Evolutionary conservation across 2,329 filamentous ascomycete genomes (phyloP), one percentile per base, ranked within the genome.

Genomic region (Trichophyton rubrum): DNA sequence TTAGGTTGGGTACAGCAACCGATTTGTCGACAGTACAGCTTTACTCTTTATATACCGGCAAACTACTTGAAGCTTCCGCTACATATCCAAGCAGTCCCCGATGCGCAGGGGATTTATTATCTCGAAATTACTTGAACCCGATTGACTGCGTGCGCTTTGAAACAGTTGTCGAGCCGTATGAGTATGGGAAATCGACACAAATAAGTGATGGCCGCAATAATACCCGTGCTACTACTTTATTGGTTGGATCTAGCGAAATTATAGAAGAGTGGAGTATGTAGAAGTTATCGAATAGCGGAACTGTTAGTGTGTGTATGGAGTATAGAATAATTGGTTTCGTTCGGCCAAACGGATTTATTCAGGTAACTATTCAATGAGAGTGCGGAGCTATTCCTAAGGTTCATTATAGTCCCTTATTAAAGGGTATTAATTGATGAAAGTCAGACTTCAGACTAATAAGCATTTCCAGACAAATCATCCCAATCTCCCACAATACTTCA

Each of bases 21-120:
- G 66, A 72, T 40, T 63, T 71, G n/a, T 63, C 64, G 9, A 70
- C 61, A 55, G 67, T 75, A 20, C 70, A 73, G 33, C 66, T 76
- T 1, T 74, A 72, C 65, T 75, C 74, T 15, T 66, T 75, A 17
- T 67, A 65, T 1, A 73, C 70, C 2, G 74, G 74, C 2, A 65
- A 68, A n/a, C 62, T 68, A 9, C 66, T 75, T 0, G 24, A 60
- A n/a, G 45, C 59, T 2, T 20, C 43, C 22, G 8, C 57, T 20
- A 49, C 22, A 49, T 22, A n/a, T 5, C 5, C 13, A 35, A 8
- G 47, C 2, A 47, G 6, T 7, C 33, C 49, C 56, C 9, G 33
- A 24, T 24, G 43, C 38, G 22, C 38, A 33, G 7, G 33, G 22
- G 24, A 53, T 20, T 20, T 58, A 51, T 7, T 61, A 38, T 58